phyloP scores from a whole-genome alignment of 2,329 filamentous ascomycete genomes.

The Drechslera avenae region DNA sequence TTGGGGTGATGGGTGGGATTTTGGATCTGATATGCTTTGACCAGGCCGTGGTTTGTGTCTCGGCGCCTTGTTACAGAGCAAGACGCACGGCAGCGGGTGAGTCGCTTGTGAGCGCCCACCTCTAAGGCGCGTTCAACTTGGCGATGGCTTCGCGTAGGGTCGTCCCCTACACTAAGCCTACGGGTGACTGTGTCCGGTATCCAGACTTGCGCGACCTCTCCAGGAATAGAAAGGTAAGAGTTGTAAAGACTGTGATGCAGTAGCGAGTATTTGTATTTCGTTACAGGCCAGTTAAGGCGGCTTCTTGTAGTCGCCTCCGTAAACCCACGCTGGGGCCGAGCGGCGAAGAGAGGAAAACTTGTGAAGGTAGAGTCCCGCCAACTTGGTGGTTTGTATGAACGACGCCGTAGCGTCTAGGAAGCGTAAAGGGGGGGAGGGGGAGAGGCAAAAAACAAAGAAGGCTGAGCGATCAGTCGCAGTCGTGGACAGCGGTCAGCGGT shows the following conservation, averaged over 20 bases:
- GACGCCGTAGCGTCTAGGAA: conserved; percentile 49
- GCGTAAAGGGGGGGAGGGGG: conserved; percentile 22
- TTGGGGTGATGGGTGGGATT: conserved; percentile 31
- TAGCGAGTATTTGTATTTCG: conserved; percentile 20
- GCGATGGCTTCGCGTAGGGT: conserved; percentile 55
- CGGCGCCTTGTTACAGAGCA: conserved; percentile 36
- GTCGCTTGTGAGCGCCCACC: conserved; percentile 62
- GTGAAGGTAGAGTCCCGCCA: conserved; percentile 80
- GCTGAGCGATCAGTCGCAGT: conserved; percentile 35
- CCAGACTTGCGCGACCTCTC: conserved; percentile 35
- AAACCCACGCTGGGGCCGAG: conserved; percentile 94
- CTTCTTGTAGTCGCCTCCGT: conserved; percentile 82
- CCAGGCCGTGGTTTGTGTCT: conserved; percentile 14
- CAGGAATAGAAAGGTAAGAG: conserved; percentile 32
- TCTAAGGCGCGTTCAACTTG: conserved; percentile 58
- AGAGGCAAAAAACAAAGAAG: conserved; percentile 24
- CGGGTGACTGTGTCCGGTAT: conserved; percentile 27
- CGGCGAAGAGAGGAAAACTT: conserved; percentile 77
- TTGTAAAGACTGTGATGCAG: conserved; percentile 23
- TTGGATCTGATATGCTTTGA: conserved; percentile 18
- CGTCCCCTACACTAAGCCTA: conserved; percentile 53
- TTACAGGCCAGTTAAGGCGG: conserved; percentile 81
- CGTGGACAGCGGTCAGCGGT: conserved; percentile 23
- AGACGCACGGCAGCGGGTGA: conserved; percentile 48
- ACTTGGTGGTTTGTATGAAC: conserved; percentile 73